A percentile compares a stretch with the other conserved stretches of the same genome.
phyloP scores from a whole-genome alignment of 148 eudicot genomes.

The Chenopodium quinoa region DNA sequence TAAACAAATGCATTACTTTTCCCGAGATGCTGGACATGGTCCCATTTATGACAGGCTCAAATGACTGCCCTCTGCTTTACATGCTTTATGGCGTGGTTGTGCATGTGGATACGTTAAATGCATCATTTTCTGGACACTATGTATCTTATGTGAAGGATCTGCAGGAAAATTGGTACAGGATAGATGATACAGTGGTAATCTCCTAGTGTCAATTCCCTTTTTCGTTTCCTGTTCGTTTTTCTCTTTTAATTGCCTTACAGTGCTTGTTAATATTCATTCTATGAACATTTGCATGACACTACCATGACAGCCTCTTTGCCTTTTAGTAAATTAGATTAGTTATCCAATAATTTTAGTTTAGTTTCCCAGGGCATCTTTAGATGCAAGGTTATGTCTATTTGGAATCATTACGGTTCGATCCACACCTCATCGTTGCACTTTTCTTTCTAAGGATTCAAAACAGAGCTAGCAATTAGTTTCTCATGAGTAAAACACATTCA shows the following conservation, averaged over 20 bases:
- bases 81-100: conserved; percentile 88
- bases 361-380: background rate
- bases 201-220: background rate
- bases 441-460: background rate
- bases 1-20: conserved; percentile 81
- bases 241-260: background rate
- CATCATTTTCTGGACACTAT: conserved; percentile 95
- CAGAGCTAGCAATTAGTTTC: background rate
- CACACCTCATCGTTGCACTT: background rate
- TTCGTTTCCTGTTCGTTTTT: background rate
- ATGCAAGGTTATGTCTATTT: background rate
- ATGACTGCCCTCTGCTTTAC: conserved; percentile 85
- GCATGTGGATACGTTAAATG: conserved; percentile 86
- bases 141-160: conserved; percentile 82
- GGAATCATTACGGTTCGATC: background rate
- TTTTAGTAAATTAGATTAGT: background rate
- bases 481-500: background rate
- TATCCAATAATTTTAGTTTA: background rate
- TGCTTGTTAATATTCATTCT: background rate
- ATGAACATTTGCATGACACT: background rate
- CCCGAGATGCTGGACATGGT: conserved; percentile 94
- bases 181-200: conserved; percentile 84
- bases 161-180: conserved; percentile 78
- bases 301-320: background rate
- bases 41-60: conserved; percentile 86